phyloP scores from a whole-genome alignment of 257 asterid species.

The Przewalskia tangutica region DNA sequence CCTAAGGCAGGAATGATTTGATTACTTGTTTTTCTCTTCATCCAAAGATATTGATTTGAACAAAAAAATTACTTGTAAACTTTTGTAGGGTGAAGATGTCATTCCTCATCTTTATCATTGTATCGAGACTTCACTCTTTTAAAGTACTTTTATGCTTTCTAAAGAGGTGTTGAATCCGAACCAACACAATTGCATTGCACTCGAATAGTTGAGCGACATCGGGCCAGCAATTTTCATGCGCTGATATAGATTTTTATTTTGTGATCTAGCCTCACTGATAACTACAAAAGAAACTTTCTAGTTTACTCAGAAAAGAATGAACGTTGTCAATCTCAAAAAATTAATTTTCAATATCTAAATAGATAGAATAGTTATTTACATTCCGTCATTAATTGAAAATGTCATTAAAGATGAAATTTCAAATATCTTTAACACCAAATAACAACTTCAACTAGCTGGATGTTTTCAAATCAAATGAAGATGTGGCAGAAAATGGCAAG shows the following conservation, averaged over 20 bases:
- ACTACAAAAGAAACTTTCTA: background rate
- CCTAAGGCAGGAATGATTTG: background rate
- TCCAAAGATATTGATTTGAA: too few relatives aligned
- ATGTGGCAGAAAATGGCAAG: background rate
- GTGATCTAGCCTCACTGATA: too few relatives aligned
- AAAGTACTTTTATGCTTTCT: background rate
- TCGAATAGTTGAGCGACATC: background rate
- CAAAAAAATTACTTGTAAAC: too few relatives aligned
- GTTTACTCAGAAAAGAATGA: background rate
- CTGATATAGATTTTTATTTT: too few relatives aligned
- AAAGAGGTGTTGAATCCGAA: background rate
- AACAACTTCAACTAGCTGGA: background rate
- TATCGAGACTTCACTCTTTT: background rate
- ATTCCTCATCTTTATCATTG: background rate
- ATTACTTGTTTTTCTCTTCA: background rate
- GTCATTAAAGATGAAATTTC: too few relatives aligned
- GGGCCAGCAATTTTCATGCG: background rate
- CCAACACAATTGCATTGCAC: background rate
- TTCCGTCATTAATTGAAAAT: too few relatives aligned
- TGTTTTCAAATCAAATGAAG: background rate
- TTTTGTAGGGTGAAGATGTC: background rate
- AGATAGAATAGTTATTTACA: too few relatives aligned
- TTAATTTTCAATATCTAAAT: background rate
- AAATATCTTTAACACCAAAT: too few relatives aligned
- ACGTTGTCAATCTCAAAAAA: background rate